These are phyloP conservation scores for Trichosanthes truncata DNA, from an alignment of 306 rosid genomes.

Conservation along the genomic window DNA sequence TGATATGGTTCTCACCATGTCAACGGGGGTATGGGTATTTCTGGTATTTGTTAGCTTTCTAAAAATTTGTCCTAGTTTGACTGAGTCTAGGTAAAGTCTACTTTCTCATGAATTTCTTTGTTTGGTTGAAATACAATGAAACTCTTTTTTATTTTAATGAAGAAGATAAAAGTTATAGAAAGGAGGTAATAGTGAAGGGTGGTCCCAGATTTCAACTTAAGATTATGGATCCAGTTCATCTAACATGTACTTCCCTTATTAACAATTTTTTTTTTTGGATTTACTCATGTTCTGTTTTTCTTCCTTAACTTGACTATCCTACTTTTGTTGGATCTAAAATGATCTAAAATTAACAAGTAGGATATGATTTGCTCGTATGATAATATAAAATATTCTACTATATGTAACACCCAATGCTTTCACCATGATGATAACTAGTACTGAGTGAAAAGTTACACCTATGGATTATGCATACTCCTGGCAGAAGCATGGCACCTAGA, in stretches of 20 bases:
- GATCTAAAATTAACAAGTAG: background rate
- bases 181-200: background rate
- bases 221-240: background rate
- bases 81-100: background rate
- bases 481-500: background rate
- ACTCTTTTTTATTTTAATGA: background rate
- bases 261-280: background rate
- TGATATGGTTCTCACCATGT: background rate
- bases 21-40: background rate
- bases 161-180: background rate
- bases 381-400: background rate
- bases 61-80: background rate
- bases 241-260: background rate
- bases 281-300: background rate
- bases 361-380: background rate
- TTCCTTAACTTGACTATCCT: background rate
- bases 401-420: background rate
- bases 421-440: background rate
- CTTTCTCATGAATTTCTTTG: background rate
- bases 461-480: background rate
- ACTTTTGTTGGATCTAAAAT: background rate
- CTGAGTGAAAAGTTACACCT: background rate
- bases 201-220: background rate
- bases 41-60: background rate
- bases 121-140: background rate